Evolutionary conservation across 441 rosid species (phyloP), one percentile per base, ranked within the genome.

Genomic region (Syzygium malaccense): DNA sequence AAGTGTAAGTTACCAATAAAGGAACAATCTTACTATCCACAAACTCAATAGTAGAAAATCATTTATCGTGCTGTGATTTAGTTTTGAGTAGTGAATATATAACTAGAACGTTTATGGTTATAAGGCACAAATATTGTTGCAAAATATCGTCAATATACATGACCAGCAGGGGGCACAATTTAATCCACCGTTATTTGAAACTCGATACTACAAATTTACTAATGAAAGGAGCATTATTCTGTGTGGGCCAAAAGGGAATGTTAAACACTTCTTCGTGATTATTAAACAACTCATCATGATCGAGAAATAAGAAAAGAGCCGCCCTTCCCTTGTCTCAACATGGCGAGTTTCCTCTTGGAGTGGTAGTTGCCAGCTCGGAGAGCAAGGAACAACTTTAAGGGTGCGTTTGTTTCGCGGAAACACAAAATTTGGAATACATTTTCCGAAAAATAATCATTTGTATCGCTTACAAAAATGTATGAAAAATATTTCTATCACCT

Each of bases 151-250:
- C 0, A 57, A 0, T 57, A 57, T 10, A 25, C 2, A 57, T 57
- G 62, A 25, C 3, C 1, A 25, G 60, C 0, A 23, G 62, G 1
- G 13, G 6, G 62, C 12, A 0, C 6, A 0, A 57, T 57, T 57
- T 57, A 25, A 58, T 37, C n/a, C 64, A 11, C 26, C 0, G 3
- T 58, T 58, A 26, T 58, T 58, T 26, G 64, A 58, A 58, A 58
- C 26, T 58, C 26, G 64, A 57, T 4, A 58, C 26, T 26, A 58
- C 64, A 26, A 4, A 58, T 58, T 58, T 26, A 58, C 64, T 58
- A 26, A 10, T 11, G n/a, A 26, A 58, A 4, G 64, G n/a, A 26
- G 26, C 64, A 25, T 58, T 58, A 58, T 11, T 26, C 30, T 58
- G 14, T 51, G 10, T 51, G 14, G 54, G 8, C 4, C 45, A 2